Evolutionary conservation across 192 early-diverging fungal genomes (phyloP), one percentile per base, ranked within the genome.

Genomic region (Entomortierella parvispora): DNA sequence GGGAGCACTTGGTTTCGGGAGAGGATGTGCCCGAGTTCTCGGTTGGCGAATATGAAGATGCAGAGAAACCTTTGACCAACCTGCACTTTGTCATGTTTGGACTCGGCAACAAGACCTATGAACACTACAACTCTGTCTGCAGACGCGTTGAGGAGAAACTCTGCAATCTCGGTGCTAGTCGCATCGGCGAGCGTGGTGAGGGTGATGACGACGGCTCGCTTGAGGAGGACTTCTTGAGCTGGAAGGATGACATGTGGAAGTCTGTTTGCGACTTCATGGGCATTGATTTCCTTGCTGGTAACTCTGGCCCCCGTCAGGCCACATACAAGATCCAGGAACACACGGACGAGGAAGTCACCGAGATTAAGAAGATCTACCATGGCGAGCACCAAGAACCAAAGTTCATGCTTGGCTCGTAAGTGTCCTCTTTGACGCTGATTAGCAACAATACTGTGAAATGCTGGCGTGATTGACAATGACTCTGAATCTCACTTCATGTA

Each of bases 121-220:
- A 96, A 66, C 87, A 89, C 70, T 99, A 93, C 82, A 96, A 98
- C 79, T 88, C 91, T 66, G 92, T 97, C 44, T 87, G 83, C 32
- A 85, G 93, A 29, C 80, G 86, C 7, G 66, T 96, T 20, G 91
- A 95, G 62, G 82, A 79, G 26, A 85, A 87, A 26, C 68, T 98
- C 65, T 60, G 56, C n/a, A 76, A 81, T 26, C 79, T 95, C 51
- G 96, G 96, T 17, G 96, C 92, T 12, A 79, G 57, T 25, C 87
- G 93, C 12, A 78, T 98, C 40, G 91, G 90, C 55, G 86, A 87
- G 55, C 82, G 84, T 47, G 98, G 98, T 43, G 96, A 97, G 80
- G 98, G 98, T 60, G 98, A 99, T 84, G 98, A 99, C 80, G 96
- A 99, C 80, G 88, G 88, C 45, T 94, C 92, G 63, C 82, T 98